Percentiles rank a stretch among this genome's conserved stretches.
Conservation (phyloP, 2,329 filamentous ascomycete genomes). For the Berkeleyomyces basicola region DNA sequence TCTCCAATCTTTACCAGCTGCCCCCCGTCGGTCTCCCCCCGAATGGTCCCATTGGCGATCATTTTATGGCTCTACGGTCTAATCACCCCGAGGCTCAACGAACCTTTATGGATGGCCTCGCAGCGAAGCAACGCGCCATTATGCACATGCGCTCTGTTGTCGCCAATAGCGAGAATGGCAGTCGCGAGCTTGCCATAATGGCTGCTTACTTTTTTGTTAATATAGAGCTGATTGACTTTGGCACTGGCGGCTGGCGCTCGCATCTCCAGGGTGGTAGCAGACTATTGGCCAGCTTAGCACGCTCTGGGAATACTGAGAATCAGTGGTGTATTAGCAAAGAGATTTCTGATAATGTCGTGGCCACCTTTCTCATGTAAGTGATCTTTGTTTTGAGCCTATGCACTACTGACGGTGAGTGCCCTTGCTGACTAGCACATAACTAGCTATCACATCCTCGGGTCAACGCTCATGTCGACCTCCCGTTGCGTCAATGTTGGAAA, state of each 20-base stretch:
- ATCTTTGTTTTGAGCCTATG: neutral
- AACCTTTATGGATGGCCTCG: constrained; percentile 30
- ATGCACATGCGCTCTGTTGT: constrained; percentile 26
- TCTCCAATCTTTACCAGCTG: constrained; percentile 27
- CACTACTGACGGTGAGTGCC: neutral
- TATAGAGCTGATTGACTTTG: constrained; percentile 33
- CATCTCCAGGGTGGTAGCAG: constrained; percentile 30
- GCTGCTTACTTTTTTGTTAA: constrained; percentile 35
- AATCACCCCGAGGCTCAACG: constrained; percentile 24
- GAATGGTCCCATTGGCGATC: constrained; percentile 22
- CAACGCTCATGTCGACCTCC: constrained; percentile 23
- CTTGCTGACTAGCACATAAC: neutral
- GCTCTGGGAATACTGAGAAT: constrained; percentile 17
- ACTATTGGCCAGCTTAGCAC: constrained; percentile 24
- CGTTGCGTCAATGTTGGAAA: constrained; percentile 25
- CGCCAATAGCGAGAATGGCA: constrained; percentile 23
- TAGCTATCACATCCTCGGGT: constrained; percentile 27
- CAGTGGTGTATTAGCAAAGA: constrained; percentile 15
- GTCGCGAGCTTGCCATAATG: constrained; percentile 31
- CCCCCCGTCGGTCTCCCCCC: constrained; percentile 20
- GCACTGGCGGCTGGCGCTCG: constrained; percentile 28
- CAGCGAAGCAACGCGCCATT: constrained; percentile 31
- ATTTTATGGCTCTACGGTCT: constrained; percentile 23
- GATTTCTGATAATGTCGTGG: constrained; percentile 30
- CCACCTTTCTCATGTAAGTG: constrained; percentile 31